Conservation (phyloP, 1,139 yeast species). For the Pichia sp. region DNA sequence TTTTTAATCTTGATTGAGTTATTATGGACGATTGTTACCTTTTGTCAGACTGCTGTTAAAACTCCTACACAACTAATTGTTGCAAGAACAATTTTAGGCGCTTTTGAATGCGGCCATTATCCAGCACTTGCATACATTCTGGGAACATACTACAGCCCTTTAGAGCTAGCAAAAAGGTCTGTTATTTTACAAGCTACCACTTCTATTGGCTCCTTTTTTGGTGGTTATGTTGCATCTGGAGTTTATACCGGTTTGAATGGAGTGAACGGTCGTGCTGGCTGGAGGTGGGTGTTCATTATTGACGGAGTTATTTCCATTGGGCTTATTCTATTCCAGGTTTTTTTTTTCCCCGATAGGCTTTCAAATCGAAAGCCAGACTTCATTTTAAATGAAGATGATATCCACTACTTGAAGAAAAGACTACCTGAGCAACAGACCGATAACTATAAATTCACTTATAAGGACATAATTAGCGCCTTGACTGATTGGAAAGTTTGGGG, state of each 20-base stretch:
- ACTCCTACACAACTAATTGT: conserved; percentile 24
- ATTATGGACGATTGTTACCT: conserved; percentile 27
- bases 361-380: conserved; percentile 1
- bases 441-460: conserved; percentile 31
- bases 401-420: not conserved
- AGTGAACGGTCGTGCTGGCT: conserved; percentile 52
- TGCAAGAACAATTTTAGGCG: conserved; percentile 27
- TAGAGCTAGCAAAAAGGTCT: conserved; percentile 26
- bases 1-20: conserved; percentile 26
- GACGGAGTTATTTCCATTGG: conserved; percentile 58
- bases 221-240: conserved; percentile 35
- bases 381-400: conserved; percentile 2
- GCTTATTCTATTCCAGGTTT: conserved; percentile 18
- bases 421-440: not conserved
- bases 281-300: conserved; percentile 77
- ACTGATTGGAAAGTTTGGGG: conserved; percentile 18
- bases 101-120: conserved; percentile 28
- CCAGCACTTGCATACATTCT: conserved; percentile 28
- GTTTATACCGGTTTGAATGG: conserved; percentile 49
- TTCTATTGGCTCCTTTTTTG: conserved; percentile 16
- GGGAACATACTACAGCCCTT: conserved; percentile 29
- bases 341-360: conserved; percentile 1
- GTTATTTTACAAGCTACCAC: conserved; percentile 12
- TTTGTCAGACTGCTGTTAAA: conserved; percentile 25
- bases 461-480: not conserved